Evolutionary conservation across 805 yeast species (phyloP).

Genomic region (Scheffersomyces stipitis): DNA sequence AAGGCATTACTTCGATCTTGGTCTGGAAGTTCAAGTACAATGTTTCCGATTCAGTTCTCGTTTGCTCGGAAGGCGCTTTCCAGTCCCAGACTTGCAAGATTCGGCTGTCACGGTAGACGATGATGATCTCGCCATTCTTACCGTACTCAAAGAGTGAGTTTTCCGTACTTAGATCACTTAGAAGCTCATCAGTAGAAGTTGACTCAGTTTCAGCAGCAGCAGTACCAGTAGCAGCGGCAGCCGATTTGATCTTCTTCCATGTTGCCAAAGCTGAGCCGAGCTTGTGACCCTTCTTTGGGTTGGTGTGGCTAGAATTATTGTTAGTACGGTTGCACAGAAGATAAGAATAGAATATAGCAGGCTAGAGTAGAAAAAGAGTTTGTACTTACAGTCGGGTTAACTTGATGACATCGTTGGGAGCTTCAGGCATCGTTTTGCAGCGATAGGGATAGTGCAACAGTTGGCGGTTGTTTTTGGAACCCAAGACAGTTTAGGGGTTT

Average conservation of each 20-base stretch:
- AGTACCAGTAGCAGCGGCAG: constrained; percentile 6
- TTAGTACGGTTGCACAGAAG: constrained; percentile 7
- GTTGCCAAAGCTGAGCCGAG: constrained; percentile 43
- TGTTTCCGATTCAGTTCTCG: constrained; percentile 23
- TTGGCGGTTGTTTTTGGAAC: too few relatives aligned
- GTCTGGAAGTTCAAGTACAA: constrained; percentile 14
- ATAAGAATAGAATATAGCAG: neutral
- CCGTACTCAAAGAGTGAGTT: constrained; percentile 19
- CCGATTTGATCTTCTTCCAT: constrained; percentile 42
- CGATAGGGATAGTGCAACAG: neutral
- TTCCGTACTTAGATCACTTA: too few relatives aligned
- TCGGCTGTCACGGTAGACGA: constrained; percentile 18
- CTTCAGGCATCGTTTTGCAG: constrained; percentile 7
- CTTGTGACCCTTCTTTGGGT: constrained; percentile 35
- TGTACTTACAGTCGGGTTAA: constrained; percentile 23
- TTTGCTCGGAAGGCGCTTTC: constrained; percentile 13
- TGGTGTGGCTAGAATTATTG: constrained; percentile 22
- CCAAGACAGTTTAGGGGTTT: too few relatives aligned
- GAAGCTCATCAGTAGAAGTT: constrained; percentile 10
- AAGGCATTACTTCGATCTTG: neutral
- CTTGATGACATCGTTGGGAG: constrained; percentile 18
- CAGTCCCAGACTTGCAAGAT: constrained; percentile 38
- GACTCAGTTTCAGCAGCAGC: neutral
- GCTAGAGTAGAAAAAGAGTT: too few relatives aligned
- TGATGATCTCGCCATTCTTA: constrained; percentile 31